A percentile compares a stretch with the other conserved stretches of the same genome.
Evolutionary conservation across 2,329 filamentous ascomycete genomes (phyloP).

Genomic region (Fusarium begoniae): DNA sequence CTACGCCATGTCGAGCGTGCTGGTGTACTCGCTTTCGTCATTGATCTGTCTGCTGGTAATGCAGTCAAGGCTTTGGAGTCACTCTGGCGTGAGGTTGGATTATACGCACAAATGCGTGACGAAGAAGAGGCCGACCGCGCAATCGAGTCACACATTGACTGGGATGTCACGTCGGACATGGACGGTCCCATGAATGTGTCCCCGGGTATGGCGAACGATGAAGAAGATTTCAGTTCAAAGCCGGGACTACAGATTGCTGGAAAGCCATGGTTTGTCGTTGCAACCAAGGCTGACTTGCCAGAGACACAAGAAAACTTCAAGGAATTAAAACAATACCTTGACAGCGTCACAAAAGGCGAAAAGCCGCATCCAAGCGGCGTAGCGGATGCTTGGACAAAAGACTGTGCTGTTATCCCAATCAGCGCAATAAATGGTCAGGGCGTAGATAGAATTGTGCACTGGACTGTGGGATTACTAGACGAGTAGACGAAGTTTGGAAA

Average conservation of each 20-base stretch:
- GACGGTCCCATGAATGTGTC: conserved; percentile 41
- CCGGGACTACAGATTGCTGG: conserved; percentile 78
- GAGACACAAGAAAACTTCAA: conserved; percentile 81
- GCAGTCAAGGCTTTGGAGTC: conserved; percentile 80
- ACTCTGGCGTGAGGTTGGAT: conserved; percentile 89
- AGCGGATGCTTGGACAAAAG: conserved; percentile 64
- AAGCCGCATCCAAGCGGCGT: conserved; percentile 78
- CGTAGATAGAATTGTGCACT: conserved; percentile 76
- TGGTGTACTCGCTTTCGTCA: conserved; percentile 89
- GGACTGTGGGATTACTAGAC: conserved; percentile 75
- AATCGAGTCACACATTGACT: conserved; percentile 64
- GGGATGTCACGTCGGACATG: conserved; percentile 63
- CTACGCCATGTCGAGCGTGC: conserved; percentile 94
- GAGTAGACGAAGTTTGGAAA: conserved; percentile 42
- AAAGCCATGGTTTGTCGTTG: conserved; percentile 97
- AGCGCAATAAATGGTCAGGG: conserved; percentile 91
- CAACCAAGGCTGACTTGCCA: conserved; percentile 88
- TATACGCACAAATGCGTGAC: conserved; percentile 83
- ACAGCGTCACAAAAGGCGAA: conserved; percentile 67
- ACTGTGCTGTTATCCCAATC: conserved; percentile 80
- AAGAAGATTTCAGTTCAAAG: conserved; percentile 10
- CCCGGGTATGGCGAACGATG: conserved; percentile 24
- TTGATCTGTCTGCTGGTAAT: conserved; percentile 84
- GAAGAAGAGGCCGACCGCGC: conserved; percentile 75
- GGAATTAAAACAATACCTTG: conserved; percentile 75